Conservation (phyloP, 306 rosid species). For the Abrus precatorius region DNA sequence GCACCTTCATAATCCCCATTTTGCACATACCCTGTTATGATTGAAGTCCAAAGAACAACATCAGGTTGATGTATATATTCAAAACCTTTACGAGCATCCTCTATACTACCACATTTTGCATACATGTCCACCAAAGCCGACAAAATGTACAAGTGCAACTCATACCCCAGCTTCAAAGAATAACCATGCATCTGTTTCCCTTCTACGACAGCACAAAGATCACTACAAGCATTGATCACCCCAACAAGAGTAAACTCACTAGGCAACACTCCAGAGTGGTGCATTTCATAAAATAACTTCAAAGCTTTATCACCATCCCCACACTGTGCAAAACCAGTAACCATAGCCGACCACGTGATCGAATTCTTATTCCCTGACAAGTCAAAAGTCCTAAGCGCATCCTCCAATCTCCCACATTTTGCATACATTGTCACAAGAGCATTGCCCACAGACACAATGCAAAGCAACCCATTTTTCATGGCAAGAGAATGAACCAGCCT, state of each 20-base stretch:
- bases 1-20: slow-evolving; percentile 84
- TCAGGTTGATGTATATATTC: slow-evolving; percentile 72
- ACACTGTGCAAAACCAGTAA: slow-evolving; percentile 79
- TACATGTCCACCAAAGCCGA: slow-evolving; percentile 93
- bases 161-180: slow-evolving; percentile 78
- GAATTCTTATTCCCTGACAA: slow-evolving; percentile 70
- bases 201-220: slow-evolving; percentile 64
- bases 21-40: slow-evolving; percentile 80
- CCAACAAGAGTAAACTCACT: slow-evolving; percentile 82
- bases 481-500: slow-evolving; percentile 81
- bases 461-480: slow-evolving; percentile 64
- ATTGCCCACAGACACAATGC: slow-evolving; percentile 70
- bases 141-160: slow-evolving; percentile 70
- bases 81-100: slow-evolving; percentile 77
- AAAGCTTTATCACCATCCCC: slow-evolving; percentile 74
- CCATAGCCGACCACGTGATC: slow-evolving; percentile 91
- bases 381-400: slow-evolving; percentile 72
- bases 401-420: slow-evolving; percentile 79
- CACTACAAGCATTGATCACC: slow-evolving; percentile 82
- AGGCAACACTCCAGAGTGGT: slow-evolving; percentile 63
- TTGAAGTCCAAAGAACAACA: slow-evolving; percentile 90
- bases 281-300: slow-evolving; percentile 71
- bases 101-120: slow-evolving; percentile 72
- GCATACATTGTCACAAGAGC: slow-evolving; percentile 88
- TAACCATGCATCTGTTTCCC: slow-evolving; percentile 81